Evolutionary conservation across 2,329 filamentous ascomycete species (phyloP).

Genomic region (Chrysosporium queenslandicum): DNA sequence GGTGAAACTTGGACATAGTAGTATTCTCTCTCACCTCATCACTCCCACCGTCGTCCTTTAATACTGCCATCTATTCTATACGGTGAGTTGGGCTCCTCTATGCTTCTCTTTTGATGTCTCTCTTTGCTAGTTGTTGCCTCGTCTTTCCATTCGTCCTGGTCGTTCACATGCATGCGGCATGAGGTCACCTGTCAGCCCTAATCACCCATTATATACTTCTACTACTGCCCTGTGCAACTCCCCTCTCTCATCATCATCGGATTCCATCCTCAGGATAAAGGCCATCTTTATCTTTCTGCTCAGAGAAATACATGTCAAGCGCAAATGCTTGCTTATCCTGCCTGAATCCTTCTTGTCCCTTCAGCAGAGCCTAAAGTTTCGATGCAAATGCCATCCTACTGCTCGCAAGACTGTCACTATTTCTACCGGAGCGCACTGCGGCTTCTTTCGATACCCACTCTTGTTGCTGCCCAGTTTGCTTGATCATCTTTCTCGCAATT

Average conservation of each 20-base stretch:
- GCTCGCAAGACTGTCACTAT: slow-evolving; percentile 78
- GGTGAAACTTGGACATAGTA: too few species aligned
- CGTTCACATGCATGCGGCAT: background rate
- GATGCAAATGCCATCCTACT: slow-evolving; percentile 62
- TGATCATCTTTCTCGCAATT: slow-evolving; percentile 32
- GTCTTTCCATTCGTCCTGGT: too few species aligned
- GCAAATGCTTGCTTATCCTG: background rate
- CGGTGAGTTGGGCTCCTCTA: too few species aligned
- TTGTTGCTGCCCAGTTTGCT: slow-evolving; percentile 64
- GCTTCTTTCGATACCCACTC: slow-evolving; percentile 71
- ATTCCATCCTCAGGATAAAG: too few species aligned
- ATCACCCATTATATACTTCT: background rate
- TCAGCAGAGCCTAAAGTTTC: background rate
- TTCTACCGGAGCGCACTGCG: slow-evolving; percentile 85
- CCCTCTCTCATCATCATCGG: background rate
- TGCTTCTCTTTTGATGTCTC: too few species aligned
- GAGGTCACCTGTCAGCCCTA: slow-evolving; percentile 3
- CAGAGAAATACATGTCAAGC: too few species aligned
- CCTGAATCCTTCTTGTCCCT: slow-evolving; percentile 28
- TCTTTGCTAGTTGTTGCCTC: too few species aligned
- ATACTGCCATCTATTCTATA: too few species aligned
- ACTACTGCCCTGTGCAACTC: background rate
- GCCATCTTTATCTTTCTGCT: too few species aligned
- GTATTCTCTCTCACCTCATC: too few species aligned
- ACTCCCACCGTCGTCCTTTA: too few species aligned